Evolutionary conservation across 331 rosid species (phyloP).

Genomic region (Erythrophleum ivorense): DNA sequence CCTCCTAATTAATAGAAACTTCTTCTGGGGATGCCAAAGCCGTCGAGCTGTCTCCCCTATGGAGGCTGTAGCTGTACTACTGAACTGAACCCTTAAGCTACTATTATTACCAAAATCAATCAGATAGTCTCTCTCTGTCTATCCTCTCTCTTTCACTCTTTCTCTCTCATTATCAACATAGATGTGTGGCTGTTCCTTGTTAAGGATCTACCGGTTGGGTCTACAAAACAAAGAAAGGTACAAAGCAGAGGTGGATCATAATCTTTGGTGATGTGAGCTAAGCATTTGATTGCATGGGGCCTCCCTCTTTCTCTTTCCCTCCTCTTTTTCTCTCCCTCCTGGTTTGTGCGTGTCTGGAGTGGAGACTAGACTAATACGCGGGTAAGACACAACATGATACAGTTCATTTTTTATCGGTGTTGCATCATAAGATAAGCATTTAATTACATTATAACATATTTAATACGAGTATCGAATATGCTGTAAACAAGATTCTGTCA

Average conservation of each 20-base stretch:
- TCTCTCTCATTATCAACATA: neutral
- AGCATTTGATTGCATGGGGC: constrained; percentile 39
- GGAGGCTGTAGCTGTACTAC: constrained; percentile 48
- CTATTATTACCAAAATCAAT: constrained; percentile 39
- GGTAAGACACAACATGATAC: too few relatives aligned
- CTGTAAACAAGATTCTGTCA: too few relatives aligned
- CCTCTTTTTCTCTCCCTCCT: neutral
- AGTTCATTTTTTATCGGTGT: too few relatives aligned
- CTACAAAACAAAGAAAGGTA: constrained; percentile 11
- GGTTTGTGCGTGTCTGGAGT: too few relatives aligned
- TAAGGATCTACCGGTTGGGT: constrained; percentile 40
- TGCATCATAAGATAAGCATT: too few relatives aligned
- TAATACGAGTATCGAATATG: too few relatives aligned
- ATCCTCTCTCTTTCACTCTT: too few relatives aligned
- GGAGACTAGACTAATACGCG: too few relatives aligned
- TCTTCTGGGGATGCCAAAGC: constrained; percentile 39
- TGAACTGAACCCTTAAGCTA: neutral
- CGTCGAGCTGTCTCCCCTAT: constrained; percentile 69
- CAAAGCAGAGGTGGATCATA: neutral
- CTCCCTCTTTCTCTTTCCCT: constrained; percentile 5
- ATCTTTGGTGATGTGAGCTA: constrained; percentile 7
- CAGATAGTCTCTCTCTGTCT: constrained; percentile 31
- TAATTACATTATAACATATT: too few relatives aligned
- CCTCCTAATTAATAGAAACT: neutral
- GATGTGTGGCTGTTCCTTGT: constrained; percentile 46